Evolutionary conservation across 2,329 filamentous ascomycete genomes (phyloP).

Genomic region (Sclerotinia minor): DNA sequence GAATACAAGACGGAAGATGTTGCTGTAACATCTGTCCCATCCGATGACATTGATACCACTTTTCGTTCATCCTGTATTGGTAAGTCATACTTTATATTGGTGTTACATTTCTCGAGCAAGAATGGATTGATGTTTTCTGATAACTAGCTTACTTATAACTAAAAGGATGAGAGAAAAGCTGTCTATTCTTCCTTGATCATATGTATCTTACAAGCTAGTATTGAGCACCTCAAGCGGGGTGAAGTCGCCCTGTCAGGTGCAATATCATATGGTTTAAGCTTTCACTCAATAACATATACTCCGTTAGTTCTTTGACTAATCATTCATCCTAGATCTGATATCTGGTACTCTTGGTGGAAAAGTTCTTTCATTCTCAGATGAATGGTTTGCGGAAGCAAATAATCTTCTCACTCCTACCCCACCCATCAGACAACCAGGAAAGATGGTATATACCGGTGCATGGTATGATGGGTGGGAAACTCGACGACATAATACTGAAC

Average conservation of each 20-base stretch:
- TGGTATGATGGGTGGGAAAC: constrained; percentile 75
- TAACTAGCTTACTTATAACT: neutral
- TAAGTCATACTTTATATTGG: constrained; percentile 43
- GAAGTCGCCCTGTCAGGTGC: neutral
- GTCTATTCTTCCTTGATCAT: neutral
- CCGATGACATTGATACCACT: constrained; percentile 59
- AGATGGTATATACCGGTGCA: constrained; percentile 68
- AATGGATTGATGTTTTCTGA: neutral
- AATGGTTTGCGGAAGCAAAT: constrained; percentile 67
- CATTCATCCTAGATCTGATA: constrained; percentile 53
- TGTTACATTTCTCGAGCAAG: neutral
- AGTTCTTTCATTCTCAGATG: constrained; percentile 64
- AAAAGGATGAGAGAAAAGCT: neutral
- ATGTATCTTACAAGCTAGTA: neutral
- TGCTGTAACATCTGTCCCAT: constrained; percentile 49
- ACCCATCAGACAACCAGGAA: constrained; percentile 62
- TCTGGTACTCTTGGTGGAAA: constrained; percentile 62
- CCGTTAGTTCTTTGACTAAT: constrained; percentile 24
- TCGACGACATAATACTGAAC: constrained; percentile 61
- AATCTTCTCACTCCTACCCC: constrained; percentile 65
- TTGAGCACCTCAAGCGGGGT: neutral
- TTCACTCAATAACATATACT: neutral
- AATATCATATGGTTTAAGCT: neutral
- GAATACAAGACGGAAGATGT: constrained; percentile 59
- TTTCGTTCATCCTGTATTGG: constrained; percentile 64